Percentiles rank a stretch among this genome's conserved stretches.
Evolutionary conservation across 2,329 filamentous ascomycete genomes (phyloP).

Genomic region (Exophiala bonariae): DNA sequence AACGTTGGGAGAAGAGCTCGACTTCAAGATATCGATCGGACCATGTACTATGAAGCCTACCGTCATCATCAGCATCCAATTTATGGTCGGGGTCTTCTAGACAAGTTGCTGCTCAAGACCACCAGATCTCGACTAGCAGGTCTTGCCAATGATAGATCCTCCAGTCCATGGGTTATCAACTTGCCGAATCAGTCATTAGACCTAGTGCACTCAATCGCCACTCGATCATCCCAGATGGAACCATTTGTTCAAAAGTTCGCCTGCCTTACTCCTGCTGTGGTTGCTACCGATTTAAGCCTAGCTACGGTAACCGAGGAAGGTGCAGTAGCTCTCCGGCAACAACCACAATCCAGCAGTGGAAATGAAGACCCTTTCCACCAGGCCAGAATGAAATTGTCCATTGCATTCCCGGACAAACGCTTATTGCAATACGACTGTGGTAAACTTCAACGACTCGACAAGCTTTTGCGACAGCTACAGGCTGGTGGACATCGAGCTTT

Average conservation of each 20-base stretch:
- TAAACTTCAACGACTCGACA: constrained; percentile 87
- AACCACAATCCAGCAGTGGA: constrained; percentile 53
- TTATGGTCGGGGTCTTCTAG: constrained; percentile 77
- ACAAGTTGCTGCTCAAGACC: constrained; percentile 67
- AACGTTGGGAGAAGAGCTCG: constrained; percentile 67
- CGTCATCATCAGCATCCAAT: constrained; percentile 78
- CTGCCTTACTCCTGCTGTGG: constrained; percentile 85
- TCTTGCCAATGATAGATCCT: constrained; percentile 55
- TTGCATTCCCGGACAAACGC: constrained; percentile 94
- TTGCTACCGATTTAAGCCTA: constrained; percentile 73
- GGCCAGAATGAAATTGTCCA: constrained; percentile 85
- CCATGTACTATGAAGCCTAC: constrained; percentile 76
- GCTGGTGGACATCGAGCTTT: constrained; percentile 87
- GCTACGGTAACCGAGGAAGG: constrained; percentile 65
- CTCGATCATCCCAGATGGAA: constrained; percentile 72
- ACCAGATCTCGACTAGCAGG: constrained; percentile 60
- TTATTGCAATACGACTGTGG: constrained; percentile 98
- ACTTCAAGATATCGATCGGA: constrained; percentile 77
- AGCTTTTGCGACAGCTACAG: constrained; percentile 81
- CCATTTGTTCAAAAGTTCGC: constrained; percentile 81
- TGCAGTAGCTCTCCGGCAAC: constrained; percentile 58
- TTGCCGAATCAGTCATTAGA: constrained; percentile 50
- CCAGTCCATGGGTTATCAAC: constrained; percentile 16
- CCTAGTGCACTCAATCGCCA: constrained; percentile 72
- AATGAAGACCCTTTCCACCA: constrained; percentile 83